Base-by-base conservation (phyloP, 805 yeast species). In the Millerozyma acaciae region DNA sequence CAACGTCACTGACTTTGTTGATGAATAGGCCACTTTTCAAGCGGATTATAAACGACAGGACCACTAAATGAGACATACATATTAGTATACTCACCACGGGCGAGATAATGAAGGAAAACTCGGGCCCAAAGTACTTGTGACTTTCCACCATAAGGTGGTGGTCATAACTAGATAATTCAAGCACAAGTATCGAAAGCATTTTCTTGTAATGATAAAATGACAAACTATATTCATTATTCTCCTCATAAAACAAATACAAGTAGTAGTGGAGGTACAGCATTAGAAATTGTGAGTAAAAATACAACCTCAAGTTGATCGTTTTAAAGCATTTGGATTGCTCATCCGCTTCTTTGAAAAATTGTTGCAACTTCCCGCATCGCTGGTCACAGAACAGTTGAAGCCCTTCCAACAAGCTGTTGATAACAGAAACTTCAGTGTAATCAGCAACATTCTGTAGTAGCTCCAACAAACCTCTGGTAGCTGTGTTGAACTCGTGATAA, bases 121-220 rank as follows among this genome's bases (percentile, higher is more conserved):
- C 30, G 8, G 35, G 21, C 6, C 33, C 33, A 30, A 30, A 30
- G 16, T 18, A 30, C 5, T 10, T 16, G 10, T 30, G 28, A 23
- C 27, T 16, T 14, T 30, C 18, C 12, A 14, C 28, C 6, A 23
- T 6, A 16, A 30, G 18, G 6, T 22, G 28, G 2, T 16, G 10
- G 4, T 15, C 24, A 5, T 21, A 16, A 8, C 33, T 26, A 3
- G 33, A 22, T 23, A 30, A 10, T 13, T 30, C 33, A 6, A 13
- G 18, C n/a, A n/a, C n/a, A 2, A 30, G 17, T 3, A 16, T 23
- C 5, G 28, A 20, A 20, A 20, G 22, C 10, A 10, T 8, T 10
- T 20, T 20, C 8, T 8, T 20, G 9, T 8, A 20, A 20, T 20
- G 10, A 8, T 20, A 10, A 10, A 20, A 20, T 8, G 10, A 20